Percentiles rank a stretch among this genome's conserved stretches.
These are phyloP conservation scores for Thelonectria discophora DNA, from an alignment of 2,329 filamentous ascomycete species.

Conservation along the genomic window DNA sequence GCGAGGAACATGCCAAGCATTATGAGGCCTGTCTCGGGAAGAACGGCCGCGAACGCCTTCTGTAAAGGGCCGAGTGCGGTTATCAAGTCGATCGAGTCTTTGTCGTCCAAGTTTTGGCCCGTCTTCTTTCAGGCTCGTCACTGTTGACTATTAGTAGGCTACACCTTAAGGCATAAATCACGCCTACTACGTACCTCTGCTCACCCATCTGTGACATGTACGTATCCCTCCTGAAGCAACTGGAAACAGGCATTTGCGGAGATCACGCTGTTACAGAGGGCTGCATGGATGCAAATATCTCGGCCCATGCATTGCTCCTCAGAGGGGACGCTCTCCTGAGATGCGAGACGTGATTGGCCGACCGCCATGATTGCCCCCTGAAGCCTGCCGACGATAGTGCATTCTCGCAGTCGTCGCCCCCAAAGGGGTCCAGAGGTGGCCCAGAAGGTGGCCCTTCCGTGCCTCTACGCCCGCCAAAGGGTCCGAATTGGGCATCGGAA, in stretches of 20 bases:
- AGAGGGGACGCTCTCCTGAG: conserved; percentile 37
- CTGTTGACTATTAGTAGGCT: neutral
- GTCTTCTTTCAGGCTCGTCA: conserved; percentile 4
- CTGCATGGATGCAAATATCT: conserved; percentile 32
- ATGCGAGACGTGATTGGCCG: conserved; percentile 35
- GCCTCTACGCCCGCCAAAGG: conserved; percentile 38
- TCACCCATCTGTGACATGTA: conserved; percentile 15
- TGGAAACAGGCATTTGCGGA: conserved; percentile 14
- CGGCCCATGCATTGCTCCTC: conserved; percentile 18
- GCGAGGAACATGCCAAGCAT: conserved; percentile 9
- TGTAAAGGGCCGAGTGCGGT: neutral
- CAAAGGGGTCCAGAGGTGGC: conserved; percentile 2
- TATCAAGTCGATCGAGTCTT: neutral
- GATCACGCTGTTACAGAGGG: conserved; percentile 39
- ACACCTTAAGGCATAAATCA: conserved; percentile 7
- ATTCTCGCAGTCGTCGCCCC: conserved; percentile 20
- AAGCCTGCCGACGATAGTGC: conserved; percentile 22
- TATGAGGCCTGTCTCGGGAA: neutral
- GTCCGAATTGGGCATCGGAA: conserved; percentile 31
- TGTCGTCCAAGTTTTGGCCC: neutral
- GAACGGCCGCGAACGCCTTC: neutral
- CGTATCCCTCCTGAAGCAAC: conserved; percentile 16
- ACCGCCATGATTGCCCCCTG: conserved; percentile 18
- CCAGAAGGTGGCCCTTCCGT: conserved; percentile 7
- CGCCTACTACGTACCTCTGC: conserved; percentile 9